A percentile compares a stretch with the other conserved stretches of the same genome.
Evolutionary conservation across 2,329 filamentous ascomycete species (phyloP).

Genomic region (Coniochaeta pulveracea): DNA sequence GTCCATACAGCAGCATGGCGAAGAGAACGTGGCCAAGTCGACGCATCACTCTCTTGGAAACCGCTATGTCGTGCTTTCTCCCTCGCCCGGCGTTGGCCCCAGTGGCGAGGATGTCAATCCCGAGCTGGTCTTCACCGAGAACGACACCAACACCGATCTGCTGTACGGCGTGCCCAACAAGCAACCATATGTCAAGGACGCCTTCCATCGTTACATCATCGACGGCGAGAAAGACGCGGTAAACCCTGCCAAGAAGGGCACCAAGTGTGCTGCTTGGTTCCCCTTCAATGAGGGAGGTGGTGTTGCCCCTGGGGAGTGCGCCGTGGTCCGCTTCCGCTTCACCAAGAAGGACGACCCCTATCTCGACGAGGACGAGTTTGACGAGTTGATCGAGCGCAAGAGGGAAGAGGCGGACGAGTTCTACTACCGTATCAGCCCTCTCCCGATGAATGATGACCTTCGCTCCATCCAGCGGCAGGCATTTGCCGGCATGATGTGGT

Average conservation of each 20-base stretch:
- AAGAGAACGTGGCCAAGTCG: conserved; percentile 59
- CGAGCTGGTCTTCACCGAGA: conserved; percentile 83
- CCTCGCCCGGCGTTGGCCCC: conserved; percentile 73
- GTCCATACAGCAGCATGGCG: conserved; percentile 51
- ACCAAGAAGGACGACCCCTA: conserved; percentile 66
- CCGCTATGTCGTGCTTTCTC: conserved; percentile 73
- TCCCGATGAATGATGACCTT: conserved; percentile 87
- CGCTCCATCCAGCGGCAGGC: conserved; percentile 93
- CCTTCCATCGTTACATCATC: conserved; percentile 82
- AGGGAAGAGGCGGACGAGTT: conserved; percentile 92
- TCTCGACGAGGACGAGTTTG: conserved; percentile 85
- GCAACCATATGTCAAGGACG: conserved; percentile 84
- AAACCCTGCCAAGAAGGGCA: conserved; percentile 71
- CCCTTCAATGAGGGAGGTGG: conserved; percentile 83
- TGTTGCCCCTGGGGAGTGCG: conserved; percentile 82
- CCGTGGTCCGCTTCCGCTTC: conserved; percentile 85
- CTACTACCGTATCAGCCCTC: conserved; percentile 83
- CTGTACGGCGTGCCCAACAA: conserved; percentile 73
- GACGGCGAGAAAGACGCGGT: conserved; percentile 68
- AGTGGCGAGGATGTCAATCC: conserved; percentile 78
- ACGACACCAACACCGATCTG: conserved; percentile 76
- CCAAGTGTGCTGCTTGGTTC: conserved; percentile 87
- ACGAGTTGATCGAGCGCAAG: conserved; percentile 78
- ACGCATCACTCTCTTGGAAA: conserved; percentile 72
- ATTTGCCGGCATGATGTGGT: conserved; percentile 96